phyloP scores from a whole-genome alignment of 106 monocot species.

The Cymbidium sinense region DNA sequence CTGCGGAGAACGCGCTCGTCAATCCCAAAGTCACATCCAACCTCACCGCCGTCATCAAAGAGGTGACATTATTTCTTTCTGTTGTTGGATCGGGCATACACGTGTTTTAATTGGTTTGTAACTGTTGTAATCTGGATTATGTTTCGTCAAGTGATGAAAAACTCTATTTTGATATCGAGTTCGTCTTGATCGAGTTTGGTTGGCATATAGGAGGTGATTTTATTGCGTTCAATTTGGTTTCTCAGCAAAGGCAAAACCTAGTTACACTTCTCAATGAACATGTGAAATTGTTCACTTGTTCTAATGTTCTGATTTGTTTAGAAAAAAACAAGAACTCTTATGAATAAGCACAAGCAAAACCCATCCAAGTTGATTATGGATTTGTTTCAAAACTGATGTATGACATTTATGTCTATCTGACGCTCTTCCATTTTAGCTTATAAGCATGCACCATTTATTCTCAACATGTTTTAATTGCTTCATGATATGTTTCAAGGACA shows the following conservation, averaged over 20 bases:
- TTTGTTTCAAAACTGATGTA: neutral
- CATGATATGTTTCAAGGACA: neutral
- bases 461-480: neutral
- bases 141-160: neutral
- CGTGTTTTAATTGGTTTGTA: neutral
- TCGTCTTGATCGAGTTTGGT: neutral
- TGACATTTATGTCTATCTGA: neutral
- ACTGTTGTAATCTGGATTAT: neutral
- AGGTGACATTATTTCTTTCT: constrained; percentile 27
- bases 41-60: constrained; percentile 80
- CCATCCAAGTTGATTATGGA: neutral
- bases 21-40: constrained; percentile 89
- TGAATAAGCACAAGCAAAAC: neutral
- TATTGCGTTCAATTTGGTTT: neutral
- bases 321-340: neutral
- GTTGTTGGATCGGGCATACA: neutral
- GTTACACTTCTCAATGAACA: neutral
- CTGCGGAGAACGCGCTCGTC: constrained; percentile 80
- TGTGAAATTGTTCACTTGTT: neutral
- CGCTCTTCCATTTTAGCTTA: neutral
- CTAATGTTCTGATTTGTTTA: neutral
- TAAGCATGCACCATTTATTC: neutral
- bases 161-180: neutral
- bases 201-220: neutral
- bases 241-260: neutral